Base-by-base conservation (phyloP, 2,329 filamentous ascomycete genomes). In the Diaporthe sp. region DNA sequence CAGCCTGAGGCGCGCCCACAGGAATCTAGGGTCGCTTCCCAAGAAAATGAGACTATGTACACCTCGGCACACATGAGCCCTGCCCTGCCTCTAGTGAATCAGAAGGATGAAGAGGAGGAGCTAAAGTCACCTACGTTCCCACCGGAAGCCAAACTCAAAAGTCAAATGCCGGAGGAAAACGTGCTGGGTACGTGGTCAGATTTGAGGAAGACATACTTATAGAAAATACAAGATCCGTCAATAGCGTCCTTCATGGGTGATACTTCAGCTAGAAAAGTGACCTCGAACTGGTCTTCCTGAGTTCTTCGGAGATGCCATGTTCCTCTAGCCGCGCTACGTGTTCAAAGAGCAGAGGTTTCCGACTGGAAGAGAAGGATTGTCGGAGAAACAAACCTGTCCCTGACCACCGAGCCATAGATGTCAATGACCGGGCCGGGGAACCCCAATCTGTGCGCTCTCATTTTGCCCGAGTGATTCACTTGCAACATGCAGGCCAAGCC, bases 71-170 rank as follows among this genome's bases (percentile, higher is more conserved):
- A n/a, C 25, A 37, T 34, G 42, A 67, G 28, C 28, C 53, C 42
- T 67, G 28, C 13, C 5, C 25, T n/a, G 10, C 20, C 51, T 3
- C 53, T 73, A 20, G 34, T 31, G n/a, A 55, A 51, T 22, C 67
- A 58, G 10, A 34, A 51, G 5, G 71, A 53, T 4, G 39, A 42
- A 8, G 31, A 20, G 37, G 49, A 67, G 37, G 49, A 67, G 13
- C 22, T 34, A 0, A 68, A 67, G 34, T 68, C 72, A 4, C 67
- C 51, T 8, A 49, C 22, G 0, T 12, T 37, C 17, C n/a, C 42
- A 1, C n/a, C 39, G 28, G 67, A 61, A 37, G n/a, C 37, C 22
- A 75, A 76, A 28, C 42, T 39, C 58, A 71, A 63, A 47, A 15
- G 51, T n/a, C 42, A 37, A 7, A 37, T 42, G 5, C 22, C 63